These are phyloP conservation scores for Aciculoconidium aculeatum DNA, from an alignment of 805 yeast species.

Conservation along the genomic window DNA sequence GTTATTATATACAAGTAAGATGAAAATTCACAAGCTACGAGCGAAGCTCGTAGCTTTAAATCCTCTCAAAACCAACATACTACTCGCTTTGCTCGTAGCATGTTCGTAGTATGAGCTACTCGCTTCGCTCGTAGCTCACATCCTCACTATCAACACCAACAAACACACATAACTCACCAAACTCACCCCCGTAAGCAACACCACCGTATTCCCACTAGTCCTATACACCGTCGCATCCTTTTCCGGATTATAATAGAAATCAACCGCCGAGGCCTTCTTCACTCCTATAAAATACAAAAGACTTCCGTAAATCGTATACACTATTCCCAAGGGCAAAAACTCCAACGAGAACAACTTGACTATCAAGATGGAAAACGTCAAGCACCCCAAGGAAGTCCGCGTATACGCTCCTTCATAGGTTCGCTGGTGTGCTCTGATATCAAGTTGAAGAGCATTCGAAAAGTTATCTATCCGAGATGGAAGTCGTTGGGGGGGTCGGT, in stretches of 20 bases:
- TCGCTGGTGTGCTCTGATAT: constrained; percentile 66
- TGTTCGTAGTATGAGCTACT: too few species aligned
- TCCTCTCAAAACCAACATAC: too few species aligned
- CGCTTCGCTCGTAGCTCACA: constrained; percentile 27
- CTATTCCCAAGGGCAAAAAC: constrained; percentile 61
- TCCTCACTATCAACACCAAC: constrained; percentile 43
- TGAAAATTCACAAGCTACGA: not conserved
- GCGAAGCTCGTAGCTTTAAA: too few species aligned
- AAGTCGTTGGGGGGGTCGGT: too few species aligned
- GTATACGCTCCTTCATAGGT: constrained; percentile 83
- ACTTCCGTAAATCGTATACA: constrained; percentile 57
- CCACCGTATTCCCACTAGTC: constrained; percentile 59
- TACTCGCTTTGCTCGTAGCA: too few species aligned
- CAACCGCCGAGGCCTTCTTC: constrained; percentile 28
- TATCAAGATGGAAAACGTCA: constrained; percentile 60
- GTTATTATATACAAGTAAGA: constrained; percentile 1
- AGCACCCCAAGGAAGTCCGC: constrained; percentile 62
- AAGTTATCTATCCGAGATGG: constrained; percentile 34
- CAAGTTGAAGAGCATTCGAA: constrained; percentile 37
- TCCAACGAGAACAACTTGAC: constrained; percentile 59
- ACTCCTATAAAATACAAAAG: constrained; percentile 35
- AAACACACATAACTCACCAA: constrained; percentile 45
- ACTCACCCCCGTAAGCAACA: constrained; percentile 47
- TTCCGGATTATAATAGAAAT: constrained; percentile 31
- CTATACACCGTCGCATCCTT: constrained; percentile 39